These are phyloP conservation scores for Pleurotus platypus DNA, from an alignment of 768 basidiomycete species.

Conservation along the genomic window DNA sequence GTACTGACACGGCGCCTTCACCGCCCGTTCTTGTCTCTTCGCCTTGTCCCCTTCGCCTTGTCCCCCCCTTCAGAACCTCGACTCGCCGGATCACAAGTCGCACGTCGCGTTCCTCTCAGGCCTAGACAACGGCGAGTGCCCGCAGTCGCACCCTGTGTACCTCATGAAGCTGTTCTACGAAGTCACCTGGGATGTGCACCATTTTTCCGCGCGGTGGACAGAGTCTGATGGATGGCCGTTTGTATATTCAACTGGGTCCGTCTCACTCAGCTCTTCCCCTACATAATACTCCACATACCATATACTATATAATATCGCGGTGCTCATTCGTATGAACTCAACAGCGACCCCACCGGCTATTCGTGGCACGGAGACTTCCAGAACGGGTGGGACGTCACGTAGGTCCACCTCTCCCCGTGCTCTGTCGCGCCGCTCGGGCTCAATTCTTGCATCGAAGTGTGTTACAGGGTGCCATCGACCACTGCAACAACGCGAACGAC, in stretches of 20 bases:
- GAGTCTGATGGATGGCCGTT: conserved; percentile 34
- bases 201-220: conserved; percentile 32
- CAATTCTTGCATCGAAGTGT: conserved; percentile 16
- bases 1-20: no score
- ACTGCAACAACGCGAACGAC: conserved; percentile 37
- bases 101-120: conserved; percentile 25
- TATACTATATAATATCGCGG: no score
- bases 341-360: conserved; percentile 49
- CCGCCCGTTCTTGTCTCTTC: no score
- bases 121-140: conserved; percentile 35
- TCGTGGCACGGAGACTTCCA: conserved; percentile 46
- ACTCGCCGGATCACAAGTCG: conserved; percentile 32
- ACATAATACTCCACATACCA: no score
- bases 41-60: not conserved
- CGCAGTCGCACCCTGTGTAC: conserved; percentile 29
- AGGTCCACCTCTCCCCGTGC: not conserved
- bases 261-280: not conserved
- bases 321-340: no score
- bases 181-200: conserved; percentile 36
- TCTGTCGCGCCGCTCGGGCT: no score
- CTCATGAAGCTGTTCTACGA: conserved; percentile 39
- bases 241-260: conserved; percentile 41
- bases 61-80: conserved; percentile 27
- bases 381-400: conserved; percentile 46
- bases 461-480: conserved; percentile 43